A percentile compares a stretch with the other conserved stretches of the same genome.
Evolutionary conservation across 202 grass and related monocot species (phyloP).

Genomic region (Cymbopogon flexuosus): DNA sequence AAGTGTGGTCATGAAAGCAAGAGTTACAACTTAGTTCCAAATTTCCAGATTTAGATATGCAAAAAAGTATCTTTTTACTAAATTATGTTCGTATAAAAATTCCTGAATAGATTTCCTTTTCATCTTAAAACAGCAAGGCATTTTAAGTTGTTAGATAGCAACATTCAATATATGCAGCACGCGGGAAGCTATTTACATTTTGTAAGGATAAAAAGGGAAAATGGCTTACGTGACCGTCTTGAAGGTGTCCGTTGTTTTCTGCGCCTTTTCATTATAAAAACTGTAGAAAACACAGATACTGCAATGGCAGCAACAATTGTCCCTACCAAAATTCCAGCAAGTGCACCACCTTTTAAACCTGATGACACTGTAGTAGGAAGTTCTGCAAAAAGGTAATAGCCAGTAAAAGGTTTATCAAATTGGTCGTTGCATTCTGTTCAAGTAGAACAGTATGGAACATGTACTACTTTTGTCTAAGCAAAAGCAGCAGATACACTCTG

Average conservation of each 20-base stretch:
- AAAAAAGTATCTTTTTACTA: not conserved
- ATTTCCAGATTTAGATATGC: not conserved
- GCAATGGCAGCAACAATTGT: constrained; percentile 44
- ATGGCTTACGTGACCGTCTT: constrained; percentile 61
- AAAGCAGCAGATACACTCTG: not conserved
- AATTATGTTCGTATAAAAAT: not conserved
- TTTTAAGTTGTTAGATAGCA: constrained; percentile 14
- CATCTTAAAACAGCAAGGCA: constrained; percentile 2
- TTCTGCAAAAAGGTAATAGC: constrained; percentile 9
- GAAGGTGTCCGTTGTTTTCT: constrained; percentile 34
- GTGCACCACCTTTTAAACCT: constrained; percentile 57
- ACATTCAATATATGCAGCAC: constrained; percentile 4
- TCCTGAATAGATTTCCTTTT: constrained; percentile 1
- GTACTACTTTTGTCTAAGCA: not conserved
- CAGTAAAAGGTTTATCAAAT: constrained; percentile 19
- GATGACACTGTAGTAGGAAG: constrained; percentile 37
- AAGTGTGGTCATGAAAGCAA: constrained; percentile 7
- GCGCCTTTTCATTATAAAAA: constrained; percentile 68
- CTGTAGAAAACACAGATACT: constrained; percentile 49
- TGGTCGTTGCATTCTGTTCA: not conserved
- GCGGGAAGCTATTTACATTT: not conserved
- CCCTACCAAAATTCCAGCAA: constrained; percentile 60
- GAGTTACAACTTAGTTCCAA: not conserved
- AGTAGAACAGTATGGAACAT: not conserved
- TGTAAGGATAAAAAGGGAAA: not conserved